A percentile compares a stretch with the other conserved stretches of the same genome.
Conservation (phyloP, 495 filamentous ascomycete genomes). For the Cercophora scortea region DNA sequence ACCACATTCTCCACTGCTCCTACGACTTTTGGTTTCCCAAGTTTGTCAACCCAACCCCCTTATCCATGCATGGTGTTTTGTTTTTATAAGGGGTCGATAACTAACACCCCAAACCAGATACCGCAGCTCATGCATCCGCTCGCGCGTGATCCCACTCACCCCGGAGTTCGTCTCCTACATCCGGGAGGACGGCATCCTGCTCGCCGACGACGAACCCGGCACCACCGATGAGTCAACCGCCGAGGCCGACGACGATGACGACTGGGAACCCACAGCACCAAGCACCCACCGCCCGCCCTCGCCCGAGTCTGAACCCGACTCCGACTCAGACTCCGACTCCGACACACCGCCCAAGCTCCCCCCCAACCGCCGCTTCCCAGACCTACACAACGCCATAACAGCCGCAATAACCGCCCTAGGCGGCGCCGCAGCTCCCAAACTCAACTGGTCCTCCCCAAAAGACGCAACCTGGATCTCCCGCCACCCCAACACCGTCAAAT, state of each 20-base stretch:
- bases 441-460: conserved; percentile 96
- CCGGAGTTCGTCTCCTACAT: conserved; percentile 75
- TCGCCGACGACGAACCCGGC: conserved; percentile 52
- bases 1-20: conserved; percentile 89
- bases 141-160: conserved; percentile 70
- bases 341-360: conserved; percentile 25
- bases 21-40: conserved; percentile 85
- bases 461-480: conserved; percentile 93
- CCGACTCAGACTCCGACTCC: conserved; percentile 27
- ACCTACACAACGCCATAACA: conserved; percentile 70
- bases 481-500: conserved; percentile 81
- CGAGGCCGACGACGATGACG: conserved; percentile 39
- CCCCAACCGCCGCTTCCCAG: conserved; percentile 45
- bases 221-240: conserved; percentile 28
- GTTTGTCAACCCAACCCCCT: conserved; percentile 32
- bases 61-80: neutral
- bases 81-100: neutral
- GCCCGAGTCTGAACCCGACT: conserved; percentile 26
- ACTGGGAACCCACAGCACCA: conserved; percentile 33
- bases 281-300: conserved; percentile 16
- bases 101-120: conserved; percentile 38
- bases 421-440: conserved; percentile 78
- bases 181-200: conserved; percentile 84
- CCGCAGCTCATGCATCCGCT: conserved; percentile 73
- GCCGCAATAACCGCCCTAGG: conserved; percentile 68